A percentile compares a stretch with the other conserved stretches of the same genome.
Conservation (phyloP, 2,329 filamentous ascomycete genomes). For the Cordyceps fumosorosea region DNA sequence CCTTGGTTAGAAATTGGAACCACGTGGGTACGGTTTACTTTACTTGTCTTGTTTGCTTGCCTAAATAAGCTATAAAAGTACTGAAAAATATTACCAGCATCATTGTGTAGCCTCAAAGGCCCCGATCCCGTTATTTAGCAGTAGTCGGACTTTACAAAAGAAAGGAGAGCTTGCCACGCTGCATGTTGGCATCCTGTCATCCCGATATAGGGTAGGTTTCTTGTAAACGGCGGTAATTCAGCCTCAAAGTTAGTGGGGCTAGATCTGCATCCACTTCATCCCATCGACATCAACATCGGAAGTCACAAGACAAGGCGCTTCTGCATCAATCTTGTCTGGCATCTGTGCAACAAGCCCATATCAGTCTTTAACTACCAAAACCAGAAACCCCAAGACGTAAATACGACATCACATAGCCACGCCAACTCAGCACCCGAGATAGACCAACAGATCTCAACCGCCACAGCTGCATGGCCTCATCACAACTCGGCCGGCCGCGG, state of each 20-base stretch:
- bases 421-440: neutral
- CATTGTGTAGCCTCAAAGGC: no score
- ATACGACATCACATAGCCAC: neutral
- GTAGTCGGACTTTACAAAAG: neutral
- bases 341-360: neutral
- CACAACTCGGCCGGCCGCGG: conserved; percentile 39
- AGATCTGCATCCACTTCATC: neutral
- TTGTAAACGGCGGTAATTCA: neutral
- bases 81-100: neutral
- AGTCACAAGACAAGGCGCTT: neutral
- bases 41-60: neutral
- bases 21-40: neutral
- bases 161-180: neutral
- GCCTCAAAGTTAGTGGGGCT: neutral
- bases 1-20: neutral
- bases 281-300: neutral
- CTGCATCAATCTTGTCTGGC: neutral
- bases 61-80: neutral
- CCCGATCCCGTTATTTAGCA: no score
- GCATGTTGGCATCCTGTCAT: neutral
- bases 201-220: neutral
- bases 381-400: neutral
- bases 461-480: conserved; percentile 5
- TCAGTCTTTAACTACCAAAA: neutral
- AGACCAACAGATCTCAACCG: neutral